These are phyloP conservation scores for Coemansia sp. DNA, from an alignment of 192 early-diverging fungal species.

Conservation along the genomic window DNA sequence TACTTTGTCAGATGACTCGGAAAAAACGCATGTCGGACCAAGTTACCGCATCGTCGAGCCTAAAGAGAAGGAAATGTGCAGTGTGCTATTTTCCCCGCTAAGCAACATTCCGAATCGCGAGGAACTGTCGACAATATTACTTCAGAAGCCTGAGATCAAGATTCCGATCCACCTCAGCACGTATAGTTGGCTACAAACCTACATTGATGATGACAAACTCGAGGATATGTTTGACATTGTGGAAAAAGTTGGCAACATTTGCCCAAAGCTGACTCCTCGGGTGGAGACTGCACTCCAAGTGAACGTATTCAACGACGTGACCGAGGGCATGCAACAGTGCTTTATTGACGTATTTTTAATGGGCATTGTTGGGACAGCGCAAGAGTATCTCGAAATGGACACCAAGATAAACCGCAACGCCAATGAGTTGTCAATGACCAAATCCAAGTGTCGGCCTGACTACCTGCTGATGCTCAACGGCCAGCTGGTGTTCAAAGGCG, in stretches of 20 bases:
- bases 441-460: conserved; percentile 27
- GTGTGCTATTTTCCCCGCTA: conserved; percentile 19
- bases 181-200: conserved; percentile 15
- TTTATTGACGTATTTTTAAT: conserved; percentile 41
- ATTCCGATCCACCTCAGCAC: conserved; percentile 37
- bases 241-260: conserved; percentile 39
- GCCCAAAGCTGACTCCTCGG: conserved; percentile 35
- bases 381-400: conserved; percentile 21
- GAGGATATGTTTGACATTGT: conserved; percentile 28
- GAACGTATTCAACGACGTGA: conserved; percentile 17
- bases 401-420: conserved; percentile 41
- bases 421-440: conserved; percentile 34
- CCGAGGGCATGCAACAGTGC: conserved; percentile 48
- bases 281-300: conserved; percentile 33
- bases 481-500: conserved; percentile 50
- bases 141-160: conserved; percentile 2
- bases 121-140: conserved; percentile 10
- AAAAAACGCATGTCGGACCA: conserved; percentile 8
- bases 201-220: conserved; percentile 14
- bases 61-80: conserved; percentile 29
- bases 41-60: conserved; percentile 3
- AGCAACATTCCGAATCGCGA: conserved; percentile 8
- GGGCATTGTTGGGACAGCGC: conserved; percentile 35
- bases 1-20: conserved; percentile 16
- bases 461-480: conserved; percentile 36